These are phyloP conservation scores for Nidularia sp. DNA, from an alignment of 768 basidiomycete genomes.

Conservation along the genomic window DNA sequence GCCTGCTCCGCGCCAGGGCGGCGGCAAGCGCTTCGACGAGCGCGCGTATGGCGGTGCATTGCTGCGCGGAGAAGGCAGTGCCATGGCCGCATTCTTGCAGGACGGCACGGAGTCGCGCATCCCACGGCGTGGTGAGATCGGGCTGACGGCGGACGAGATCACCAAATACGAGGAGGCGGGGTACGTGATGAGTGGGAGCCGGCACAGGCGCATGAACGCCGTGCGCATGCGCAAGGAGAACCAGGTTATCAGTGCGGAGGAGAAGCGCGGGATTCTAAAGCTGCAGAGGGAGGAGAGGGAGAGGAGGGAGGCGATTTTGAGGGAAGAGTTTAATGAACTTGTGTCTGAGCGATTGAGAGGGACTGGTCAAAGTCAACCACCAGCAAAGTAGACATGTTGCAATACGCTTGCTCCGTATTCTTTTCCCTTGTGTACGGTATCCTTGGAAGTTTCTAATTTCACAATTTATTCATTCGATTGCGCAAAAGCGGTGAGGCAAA, in stretches of 20 bases:
- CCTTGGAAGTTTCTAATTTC: too few relatives aligned
- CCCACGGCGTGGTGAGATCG: constrained; percentile 98
- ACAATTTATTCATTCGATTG: too few relatives aligned
- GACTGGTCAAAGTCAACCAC: neutral
- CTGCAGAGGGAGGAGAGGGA: constrained; percentile 92
- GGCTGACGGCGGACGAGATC: constrained; percentile 84
- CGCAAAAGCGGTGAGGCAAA: too few relatives aligned
- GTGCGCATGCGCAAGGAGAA: constrained; percentile 99
- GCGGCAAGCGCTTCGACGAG: constrained; percentile 64
- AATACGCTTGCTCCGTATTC: too few relatives aligned
- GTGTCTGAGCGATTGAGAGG: constrained; percentile 72
- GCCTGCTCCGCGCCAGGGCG: constrained; percentile 42
- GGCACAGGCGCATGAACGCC: constrained; percentile 97
- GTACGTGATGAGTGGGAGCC: constrained; percentile 96
- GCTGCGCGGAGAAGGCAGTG: constrained; percentile 91
- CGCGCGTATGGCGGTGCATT: constrained; percentile 87
- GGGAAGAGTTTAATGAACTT: constrained; percentile 87
- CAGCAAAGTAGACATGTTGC: too few relatives aligned
- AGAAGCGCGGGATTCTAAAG: constrained; percentile 94
- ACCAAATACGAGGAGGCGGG: constrained; percentile 84
- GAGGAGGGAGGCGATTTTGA: constrained; percentile 83
- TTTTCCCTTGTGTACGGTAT: too few relatives aligned
- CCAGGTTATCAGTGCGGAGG: constrained; percentile 98
- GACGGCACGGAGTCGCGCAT: constrained; percentile 84
- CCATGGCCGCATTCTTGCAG: constrained; percentile 95